phyloP scores from a whole-genome alignment of 2,329 filamentous ascomycete genomes.

The Paecilomyces niveus region DNA sequence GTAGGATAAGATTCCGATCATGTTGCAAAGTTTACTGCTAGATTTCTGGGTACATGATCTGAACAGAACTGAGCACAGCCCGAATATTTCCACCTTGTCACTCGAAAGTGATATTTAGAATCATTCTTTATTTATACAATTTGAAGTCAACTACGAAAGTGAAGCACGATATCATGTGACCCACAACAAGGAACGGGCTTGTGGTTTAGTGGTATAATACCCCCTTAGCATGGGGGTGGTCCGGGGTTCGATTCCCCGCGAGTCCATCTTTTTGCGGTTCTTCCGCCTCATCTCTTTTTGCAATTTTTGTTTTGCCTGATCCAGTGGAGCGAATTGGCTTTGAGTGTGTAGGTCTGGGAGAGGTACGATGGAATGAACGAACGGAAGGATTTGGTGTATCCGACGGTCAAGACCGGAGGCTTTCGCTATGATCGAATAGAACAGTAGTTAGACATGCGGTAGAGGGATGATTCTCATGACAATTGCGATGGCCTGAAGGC shows the following conservation, averaged over 20 bases:
- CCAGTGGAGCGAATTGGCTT: background rate
- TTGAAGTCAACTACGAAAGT: background rate
- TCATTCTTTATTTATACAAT: background rate
- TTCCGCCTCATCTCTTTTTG: background rate
- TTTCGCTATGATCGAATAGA: no score
- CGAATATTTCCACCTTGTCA: no score
- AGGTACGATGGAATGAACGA: background rate
- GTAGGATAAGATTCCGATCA: background rate
- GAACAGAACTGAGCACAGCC: background rate
- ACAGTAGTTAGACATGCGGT: background rate
- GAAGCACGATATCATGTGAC: background rate
- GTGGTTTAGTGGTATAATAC: constrained; percentile 45
- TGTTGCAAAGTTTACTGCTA: background rate
- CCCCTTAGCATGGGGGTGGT: constrained; percentile 43
- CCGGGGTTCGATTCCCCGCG: constrained; percentile 44
- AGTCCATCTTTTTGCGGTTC: constrained; percentile 29
- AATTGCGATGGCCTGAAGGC: no score
- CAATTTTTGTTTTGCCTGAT: background rate
- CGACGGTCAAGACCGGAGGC: no score
- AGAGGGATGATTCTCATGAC: background rate
- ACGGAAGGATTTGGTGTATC: background rate
- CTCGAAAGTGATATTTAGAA: no score
- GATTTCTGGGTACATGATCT: background rate
- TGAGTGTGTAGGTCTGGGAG: background rate
- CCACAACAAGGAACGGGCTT: constrained; percentile 15